Conservation (phyloP, 345 rosid species). For the Trapa bicornis region DNA sequence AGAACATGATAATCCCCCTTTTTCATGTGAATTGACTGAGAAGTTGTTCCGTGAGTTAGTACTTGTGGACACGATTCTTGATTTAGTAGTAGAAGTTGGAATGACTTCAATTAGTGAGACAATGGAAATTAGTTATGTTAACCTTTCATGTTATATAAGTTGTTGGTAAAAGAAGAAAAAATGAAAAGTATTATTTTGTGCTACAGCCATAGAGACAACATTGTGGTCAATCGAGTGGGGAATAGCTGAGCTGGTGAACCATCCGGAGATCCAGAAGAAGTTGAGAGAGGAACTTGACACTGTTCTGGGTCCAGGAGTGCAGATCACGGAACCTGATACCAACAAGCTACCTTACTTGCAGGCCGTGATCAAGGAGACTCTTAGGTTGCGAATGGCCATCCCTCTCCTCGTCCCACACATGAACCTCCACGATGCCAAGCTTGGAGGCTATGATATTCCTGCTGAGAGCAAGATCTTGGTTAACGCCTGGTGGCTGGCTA, state of each 20-base stretch:
- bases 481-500: too few relatives aligned
- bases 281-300: slow-evolving; percentile 66
- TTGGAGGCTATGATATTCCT: too few relatives aligned
- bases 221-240: slow-evolving; percentile 97
- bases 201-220: slow-evolving; percentile 89
- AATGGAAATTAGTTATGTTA: too few relatives aligned
- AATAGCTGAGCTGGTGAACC: slow-evolving; percentile 86
- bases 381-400: slow-evolving; percentile 12
- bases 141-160: too few relatives aligned
- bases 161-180: too few relatives aligned
- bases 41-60: too few relatives aligned
- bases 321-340: slow-evolving; percentile 75
- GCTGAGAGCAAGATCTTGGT: too few relatives aligned
- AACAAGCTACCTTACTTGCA: slow-evolving; percentile 69
- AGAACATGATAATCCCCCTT: not conserved
- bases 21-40: too few relatives aligned
- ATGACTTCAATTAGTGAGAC: too few relatives aligned
- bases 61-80: too few relatives aligned
- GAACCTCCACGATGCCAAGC: not conserved
- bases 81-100: too few relatives aligned
- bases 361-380: slow-evolving; percentile 41
- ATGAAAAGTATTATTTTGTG: not conserved
- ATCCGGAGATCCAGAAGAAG: slow-evolving; percentile 72
- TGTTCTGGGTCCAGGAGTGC: slow-evolving; percentile 57
- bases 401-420: too few relatives aligned